Evolutionary conservation across 2,329 filamentous ascomycete genomes (phyloP).

Genomic region (Apiospora rasikravindrae): DNA sequence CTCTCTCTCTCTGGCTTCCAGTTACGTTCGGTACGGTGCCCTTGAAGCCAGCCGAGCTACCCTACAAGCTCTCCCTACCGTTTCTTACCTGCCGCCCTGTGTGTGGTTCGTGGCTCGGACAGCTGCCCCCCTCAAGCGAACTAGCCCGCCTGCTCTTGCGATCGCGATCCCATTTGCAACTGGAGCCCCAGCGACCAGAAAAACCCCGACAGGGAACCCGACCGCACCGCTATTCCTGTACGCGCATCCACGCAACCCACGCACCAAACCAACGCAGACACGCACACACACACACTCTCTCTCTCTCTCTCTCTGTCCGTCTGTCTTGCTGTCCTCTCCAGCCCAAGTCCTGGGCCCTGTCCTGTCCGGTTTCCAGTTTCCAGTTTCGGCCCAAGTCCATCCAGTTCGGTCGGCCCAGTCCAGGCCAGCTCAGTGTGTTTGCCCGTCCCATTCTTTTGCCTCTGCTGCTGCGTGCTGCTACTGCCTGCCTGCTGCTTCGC

Average conservation of each 20-base stretch:
- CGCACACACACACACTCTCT: background rate
- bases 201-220: background rate
- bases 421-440: slow-evolving; percentile 3
- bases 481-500: background rate
- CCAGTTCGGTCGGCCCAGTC: background rate
- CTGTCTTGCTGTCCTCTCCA: background rate
- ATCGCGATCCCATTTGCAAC: slow-evolving; percentile 18
- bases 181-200: slow-evolving; percentile 7
- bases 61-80: background rate
- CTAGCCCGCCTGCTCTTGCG: slow-evolving; percentile 6
- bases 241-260: slow-evolving; percentile 1
- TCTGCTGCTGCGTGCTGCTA: slow-evolving; percentile 5
- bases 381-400: slow-evolving; percentile 11
- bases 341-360: too few species aligned
- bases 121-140: slow-evolving; percentile 1
- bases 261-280: background rate
- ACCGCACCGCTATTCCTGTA: background rate
- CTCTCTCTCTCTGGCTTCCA: background rate
- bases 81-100: background rate
- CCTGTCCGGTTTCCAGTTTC: background rate
- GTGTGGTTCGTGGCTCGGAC: slow-evolving; percentile 12
- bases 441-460: slow-evolving; percentile 16
- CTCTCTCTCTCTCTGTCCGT: too few species aligned
- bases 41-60: background rate
- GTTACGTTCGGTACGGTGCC: background rate